phyloP scores from a whole-genome alignment of 2,329 filamentous ascomycete species.

The Herpotrichia juniperi region DNA sequence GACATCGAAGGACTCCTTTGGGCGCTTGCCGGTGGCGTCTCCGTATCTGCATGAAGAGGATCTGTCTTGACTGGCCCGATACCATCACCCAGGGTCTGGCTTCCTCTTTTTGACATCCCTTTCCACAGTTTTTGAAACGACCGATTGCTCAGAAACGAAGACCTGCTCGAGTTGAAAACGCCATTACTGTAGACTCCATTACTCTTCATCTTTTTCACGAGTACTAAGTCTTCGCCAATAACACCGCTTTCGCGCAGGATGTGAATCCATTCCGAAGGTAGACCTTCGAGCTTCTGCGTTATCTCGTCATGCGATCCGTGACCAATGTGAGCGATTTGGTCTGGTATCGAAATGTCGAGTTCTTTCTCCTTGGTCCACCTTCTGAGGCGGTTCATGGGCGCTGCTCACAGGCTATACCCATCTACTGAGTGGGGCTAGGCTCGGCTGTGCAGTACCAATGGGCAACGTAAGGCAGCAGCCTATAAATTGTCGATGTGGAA shows the following conservation, averaged over 20 bases:
- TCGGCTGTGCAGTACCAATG: neutral
- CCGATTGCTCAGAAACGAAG: constrained; percentile 6
- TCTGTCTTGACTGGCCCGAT: neutral
- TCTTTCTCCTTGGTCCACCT: constrained; percentile 4
- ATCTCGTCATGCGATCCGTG: constrained; percentile 7
- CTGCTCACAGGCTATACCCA: neutral
- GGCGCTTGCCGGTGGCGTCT: neutral
- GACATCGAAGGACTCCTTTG: neutral
- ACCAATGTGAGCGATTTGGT: constrained; percentile 2
- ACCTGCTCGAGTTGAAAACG: constrained; percentile 5
- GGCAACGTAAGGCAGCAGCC: neutral
- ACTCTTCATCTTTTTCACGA: constrained; percentile 8
- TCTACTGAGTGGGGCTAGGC: neutral
- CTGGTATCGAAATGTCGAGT: constrained; percentile 1
- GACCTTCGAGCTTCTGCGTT: constrained; percentile 6
- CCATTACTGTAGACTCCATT: constrained; percentile 5
- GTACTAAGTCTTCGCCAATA: constrained; percentile 5
- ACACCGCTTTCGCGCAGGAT: constrained; percentile 9
- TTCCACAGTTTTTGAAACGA: constrained; percentile 8
- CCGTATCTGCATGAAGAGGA: neutral
- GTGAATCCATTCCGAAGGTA: constrained; percentile 5
- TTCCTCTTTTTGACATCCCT: constrained; percentile 4
- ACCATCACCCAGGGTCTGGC: neutral
- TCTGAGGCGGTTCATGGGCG: constrained; percentile 1
- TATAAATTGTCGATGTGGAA: neutral